phyloP scores from a whole-genome alignment of 1,284 basidiomycete species.

The Fomitopsis schrenkii region DNA sequence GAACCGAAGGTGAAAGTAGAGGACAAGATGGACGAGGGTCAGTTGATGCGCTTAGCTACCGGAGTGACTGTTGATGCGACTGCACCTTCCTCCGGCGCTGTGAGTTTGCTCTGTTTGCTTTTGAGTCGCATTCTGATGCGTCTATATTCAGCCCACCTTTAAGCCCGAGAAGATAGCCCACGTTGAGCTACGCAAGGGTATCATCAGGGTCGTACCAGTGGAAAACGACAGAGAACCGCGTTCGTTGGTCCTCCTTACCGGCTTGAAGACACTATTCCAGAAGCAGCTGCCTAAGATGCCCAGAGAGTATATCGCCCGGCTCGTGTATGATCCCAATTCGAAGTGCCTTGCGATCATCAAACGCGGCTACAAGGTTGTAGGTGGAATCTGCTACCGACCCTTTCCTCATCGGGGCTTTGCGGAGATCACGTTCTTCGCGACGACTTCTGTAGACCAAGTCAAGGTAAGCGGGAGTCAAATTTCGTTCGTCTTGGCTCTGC shows the following conservation, averaged over 20 bases:
- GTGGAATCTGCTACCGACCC: slow-evolving; percentile 96
- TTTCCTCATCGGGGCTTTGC: slow-evolving; percentile 95
- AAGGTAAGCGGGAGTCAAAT: slow-evolving; percentile 56
- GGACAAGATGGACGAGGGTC: slow-evolving; percentile 72
- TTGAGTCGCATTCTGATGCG: slow-evolving; percentile 4
- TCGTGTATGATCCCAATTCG: slow-evolving; percentile 93
- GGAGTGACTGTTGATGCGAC: slow-evolving; percentile 75
- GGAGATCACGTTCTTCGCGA: slow-evolving; percentile 99
- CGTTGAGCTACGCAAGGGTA: slow-evolving; percentile 77
- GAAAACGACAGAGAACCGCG: slow-evolving; percentile 79
- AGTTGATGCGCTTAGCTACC: slow-evolving; percentile 70
- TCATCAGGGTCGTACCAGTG: slow-evolving; percentile 86
- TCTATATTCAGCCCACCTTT: slow-evolving; percentile 36
- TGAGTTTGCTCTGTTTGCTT: slow-evolving; percentile 27
- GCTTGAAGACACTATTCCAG: slow-evolving; percentile 96
- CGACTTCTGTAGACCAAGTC: slow-evolving; percentile 94
- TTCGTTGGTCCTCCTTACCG: slow-evolving; percentile 84
- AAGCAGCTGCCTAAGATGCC: slow-evolving; percentile 99
- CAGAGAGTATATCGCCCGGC: slow-evolving; percentile 94
- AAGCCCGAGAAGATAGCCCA: slow-evolving; percentile 77
- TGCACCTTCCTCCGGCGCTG: slow-evolving; percentile 42
- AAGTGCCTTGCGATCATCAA: slow-evolving; percentile 94
- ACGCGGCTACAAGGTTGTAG: slow-evolving; percentile 92
- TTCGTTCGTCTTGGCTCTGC: background rate
- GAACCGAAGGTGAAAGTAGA: slow-evolving; percentile 66